Evolutionary conservation across 1,139 yeast genomes (phyloP), one percentile per base, ranked within the genome.

Genomic region (Yamadazyma songkhlaensis): DNA sequence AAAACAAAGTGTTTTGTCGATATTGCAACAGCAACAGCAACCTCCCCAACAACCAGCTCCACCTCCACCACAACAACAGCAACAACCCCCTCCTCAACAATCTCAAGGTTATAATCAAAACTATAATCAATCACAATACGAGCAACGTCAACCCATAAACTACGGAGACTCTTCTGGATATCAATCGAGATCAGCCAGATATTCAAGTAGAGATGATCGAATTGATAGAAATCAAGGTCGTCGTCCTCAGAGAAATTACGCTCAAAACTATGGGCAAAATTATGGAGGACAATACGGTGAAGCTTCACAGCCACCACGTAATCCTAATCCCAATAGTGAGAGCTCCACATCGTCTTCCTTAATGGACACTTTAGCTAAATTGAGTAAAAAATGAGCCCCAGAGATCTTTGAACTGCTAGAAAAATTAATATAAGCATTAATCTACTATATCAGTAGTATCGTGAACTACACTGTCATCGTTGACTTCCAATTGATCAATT

Each of bases 1-100:
- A 12, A 64, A 77, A 41, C 79, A 77, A 36, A 72, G 59, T 46
- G 62, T 77, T 50, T 53, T 78, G 26, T 55, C 70, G 1, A 52
- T 74, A 39, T 69, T 67, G 12, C 63, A 59, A 39, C 60, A 37
- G 15, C 44, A 38, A 28, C 48, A 44, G 31, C 45, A 30, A 34
- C 47, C 26, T 20, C 42, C 38, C 15, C 46, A 40, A 23, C 43
- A 41, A 13, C 45, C 34, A 23, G 37, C 33, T 9, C 43, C 34
- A 17, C 9, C 29, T 17, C 6, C 20, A 8, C 14, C 4, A 9
- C 30, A 6, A 17, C 14, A 24, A 26, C 10, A 3, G 3, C 25
- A 33, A 14, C 26, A 12, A 4, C 12, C 4, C 4, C 25, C 4
- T 9, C 31, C 21, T 8, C 25, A 20, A 27, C 11, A 9, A 21